These are phyloP conservation scores for Sodiomyces alkalinus DNA, from an alignment of 2,329 filamentous ascomycete genomes.

Conservation along the genomic window DNA sequence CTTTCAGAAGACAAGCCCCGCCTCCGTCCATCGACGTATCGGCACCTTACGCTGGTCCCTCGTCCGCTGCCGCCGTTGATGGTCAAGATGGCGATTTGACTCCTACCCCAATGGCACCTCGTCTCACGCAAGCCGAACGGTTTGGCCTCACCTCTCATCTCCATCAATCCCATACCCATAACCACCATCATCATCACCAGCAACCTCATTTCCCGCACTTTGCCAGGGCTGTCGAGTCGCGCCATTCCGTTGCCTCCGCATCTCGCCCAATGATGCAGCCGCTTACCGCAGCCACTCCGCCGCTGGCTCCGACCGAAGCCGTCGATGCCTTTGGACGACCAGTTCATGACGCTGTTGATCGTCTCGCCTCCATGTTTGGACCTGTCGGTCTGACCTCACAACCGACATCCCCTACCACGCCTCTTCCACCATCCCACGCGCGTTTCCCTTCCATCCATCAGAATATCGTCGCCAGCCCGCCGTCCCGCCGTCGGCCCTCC, in stretches of 20 bases:
- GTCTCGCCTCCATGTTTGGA: constrained; percentile 67
- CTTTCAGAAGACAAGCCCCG: constrained; percentile 62
- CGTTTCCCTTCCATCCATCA: constrained; percentile 39
- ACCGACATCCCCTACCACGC: constrained; percentile 81
- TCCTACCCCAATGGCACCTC: constrained; percentile 53
- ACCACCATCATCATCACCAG: constrained; percentile 25
- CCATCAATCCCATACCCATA: constrained; percentile 12
- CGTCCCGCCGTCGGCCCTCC: constrained; percentile 58
- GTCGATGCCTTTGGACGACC: constrained; percentile 65
- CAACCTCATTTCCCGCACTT: constrained; percentile 37
- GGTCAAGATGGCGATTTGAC: constrained; percentile 15
- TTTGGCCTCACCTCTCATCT: constrained; percentile 26
- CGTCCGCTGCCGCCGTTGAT: constrained; percentile 24
- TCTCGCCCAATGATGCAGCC: constrained; percentile 45
- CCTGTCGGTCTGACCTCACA: constrained; percentile 65
- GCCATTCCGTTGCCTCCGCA: constrained; percentile 31
- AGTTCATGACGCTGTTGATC: constrained; percentile 67
- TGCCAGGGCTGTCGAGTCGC: constrained; percentile 34
- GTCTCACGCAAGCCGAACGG: constrained; percentile 25
- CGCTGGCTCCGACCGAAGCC: constrained; percentile 46
- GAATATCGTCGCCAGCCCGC: constrained; percentile 33
- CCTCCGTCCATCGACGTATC: constrained; percentile 53
- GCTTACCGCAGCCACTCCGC: constrained; percentile 48
- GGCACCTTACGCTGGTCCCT: constrained; percentile 22
- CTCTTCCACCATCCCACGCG: constrained; percentile 52